Conservation (phyloP, 179 eudicot species). For the Beta lomatogona region DNA sequence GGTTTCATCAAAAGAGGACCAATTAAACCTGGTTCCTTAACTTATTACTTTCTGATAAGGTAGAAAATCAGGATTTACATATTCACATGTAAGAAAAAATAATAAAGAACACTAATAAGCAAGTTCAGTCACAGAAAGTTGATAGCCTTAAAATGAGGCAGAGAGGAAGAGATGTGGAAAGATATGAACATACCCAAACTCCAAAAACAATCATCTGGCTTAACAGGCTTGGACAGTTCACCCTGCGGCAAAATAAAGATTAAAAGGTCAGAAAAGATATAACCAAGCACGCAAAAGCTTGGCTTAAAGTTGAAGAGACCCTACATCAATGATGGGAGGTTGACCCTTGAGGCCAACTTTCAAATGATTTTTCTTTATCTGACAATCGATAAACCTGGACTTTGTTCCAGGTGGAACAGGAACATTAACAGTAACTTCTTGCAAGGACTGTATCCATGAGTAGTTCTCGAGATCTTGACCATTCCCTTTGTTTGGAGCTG, state of each 20-base stretch:
- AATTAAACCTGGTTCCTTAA: no score
- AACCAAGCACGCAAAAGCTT: background rate
- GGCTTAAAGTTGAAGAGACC: slow-evolving; percentile 4
- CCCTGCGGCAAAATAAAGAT: slow-evolving; percentile 51
- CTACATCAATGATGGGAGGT: slow-evolving; percentile 79
- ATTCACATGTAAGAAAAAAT: no score
- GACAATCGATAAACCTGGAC: slow-evolving; percentile 64
- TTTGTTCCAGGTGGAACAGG: slow-evolving; percentile 85
- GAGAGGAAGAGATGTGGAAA: background rate
- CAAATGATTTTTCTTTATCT: slow-evolving; percentile 78
- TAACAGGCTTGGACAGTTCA: slow-evolving; percentile 64
- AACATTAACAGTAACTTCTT: slow-evolving; percentile 69
- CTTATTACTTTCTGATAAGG: no score
- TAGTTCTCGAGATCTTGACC: slow-evolving; percentile 78
- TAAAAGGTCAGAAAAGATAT: background rate
- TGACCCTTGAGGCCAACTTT: slow-evolving; percentile 88
- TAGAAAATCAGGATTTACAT: no score
- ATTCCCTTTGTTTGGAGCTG: slow-evolving; percentile 80
- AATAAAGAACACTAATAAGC: no score
- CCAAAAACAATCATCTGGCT: slow-evolving; percentile 92
- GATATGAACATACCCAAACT: slow-evolving; percentile 63
- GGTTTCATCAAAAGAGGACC: no score
- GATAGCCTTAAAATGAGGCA: background rate
- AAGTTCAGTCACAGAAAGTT: background rate
- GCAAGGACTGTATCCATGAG: slow-evolving; percentile 75